Evolutionary conservation across 768 basidiomycete genomes (phyloP), one percentile per base, ranked within the genome.

Genomic region (Lentinula raphanica): DNA sequence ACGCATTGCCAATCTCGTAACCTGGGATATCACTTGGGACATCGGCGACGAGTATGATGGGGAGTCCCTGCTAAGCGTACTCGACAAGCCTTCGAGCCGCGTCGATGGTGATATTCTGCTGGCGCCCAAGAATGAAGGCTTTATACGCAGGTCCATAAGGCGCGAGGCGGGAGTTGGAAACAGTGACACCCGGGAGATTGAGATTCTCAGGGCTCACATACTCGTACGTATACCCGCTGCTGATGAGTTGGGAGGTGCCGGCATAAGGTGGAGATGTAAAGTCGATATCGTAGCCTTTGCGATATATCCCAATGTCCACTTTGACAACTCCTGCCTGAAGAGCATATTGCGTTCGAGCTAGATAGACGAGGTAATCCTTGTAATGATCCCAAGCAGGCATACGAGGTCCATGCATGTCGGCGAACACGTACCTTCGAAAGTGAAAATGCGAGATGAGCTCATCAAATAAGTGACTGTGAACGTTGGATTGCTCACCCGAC

Each of bases 171-270:
- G 51, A 51, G 35, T 58, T 40, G 31, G 59, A 38, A 36, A 63
- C 62, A 9, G 56, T 58, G 12, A 63, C 59, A 6, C 62, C 62
- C 5, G 59, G 62, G 42, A 63, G 62, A 40, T 60, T 58, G 5
- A 63, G 21, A 36, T 63, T 63, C 27, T 63, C 62, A 9, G 59
- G 59, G 25, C 62, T 63, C 29, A 60, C 62, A 35, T 63, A 63
- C 13, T 63, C 62, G 28, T 60, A 63, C 2, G 62, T 50, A 27
- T 58, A 63, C 15, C 62, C 62, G 2, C 55, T 53, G 32, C 39
- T 35, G 15, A 40, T 59, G 15, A 62, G 42, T 13, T 59, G 29
- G 17, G 62, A 63, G 23, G 48, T 40, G 17, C 59, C 57, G 17
- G 31, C 36, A 42, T 60, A 63, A 31, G 62, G 62, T 6, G 56